These are phyloP conservation scores for Monilinia fructicola DNA, from an alignment of 2,329 filamentous ascomycete species.

Conservation along the genomic window DNA sequence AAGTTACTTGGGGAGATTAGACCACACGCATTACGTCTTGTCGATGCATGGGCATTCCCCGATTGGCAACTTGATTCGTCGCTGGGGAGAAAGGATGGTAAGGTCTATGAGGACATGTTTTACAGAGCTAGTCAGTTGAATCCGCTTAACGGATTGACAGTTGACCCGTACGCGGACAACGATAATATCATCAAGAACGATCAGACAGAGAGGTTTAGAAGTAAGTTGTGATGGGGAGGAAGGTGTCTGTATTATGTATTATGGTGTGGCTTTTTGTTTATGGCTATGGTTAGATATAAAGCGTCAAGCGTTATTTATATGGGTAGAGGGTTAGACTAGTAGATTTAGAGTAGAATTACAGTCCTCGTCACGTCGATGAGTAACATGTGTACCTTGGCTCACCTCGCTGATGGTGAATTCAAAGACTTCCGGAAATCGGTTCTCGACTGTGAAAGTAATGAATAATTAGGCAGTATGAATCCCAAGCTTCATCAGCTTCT, in stretches of 20 bases:
- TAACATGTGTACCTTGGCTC: not conserved
- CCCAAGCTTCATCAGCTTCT: not conserved
- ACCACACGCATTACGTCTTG: conserved; percentile 69
- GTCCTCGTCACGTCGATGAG: not conserved
- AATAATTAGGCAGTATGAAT: not conserved
- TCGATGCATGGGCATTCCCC: conserved; percentile 74
- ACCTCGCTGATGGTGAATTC: not conserved
- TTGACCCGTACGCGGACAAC: conserved; percentile 70
- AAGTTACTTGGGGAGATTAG: conserved; percentile 69
- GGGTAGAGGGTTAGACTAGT: conserved; percentile 6
- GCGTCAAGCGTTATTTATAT: conserved; percentile 3
- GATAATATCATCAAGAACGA: conserved; percentile 61
- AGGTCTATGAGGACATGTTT: conserved; percentile 78
- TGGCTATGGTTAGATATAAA: not conserved
- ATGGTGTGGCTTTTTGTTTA: not conserved
- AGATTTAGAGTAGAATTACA: not conserved
- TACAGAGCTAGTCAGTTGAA: conserved; percentile 69
- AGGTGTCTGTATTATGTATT: not conserved
- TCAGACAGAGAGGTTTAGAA: conserved; percentile 48
- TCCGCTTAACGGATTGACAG: conserved; percentile 68
- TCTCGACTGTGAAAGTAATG: not conserved
- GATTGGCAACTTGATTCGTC: conserved; percentile 76
- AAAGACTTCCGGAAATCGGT: not conserved
- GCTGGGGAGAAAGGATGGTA: conserved; percentile 68
- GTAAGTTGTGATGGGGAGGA: conserved; percentile 47